Conservation (phyloP, 78 protist genomes). For the Protostelium mycophagum region DNA sequence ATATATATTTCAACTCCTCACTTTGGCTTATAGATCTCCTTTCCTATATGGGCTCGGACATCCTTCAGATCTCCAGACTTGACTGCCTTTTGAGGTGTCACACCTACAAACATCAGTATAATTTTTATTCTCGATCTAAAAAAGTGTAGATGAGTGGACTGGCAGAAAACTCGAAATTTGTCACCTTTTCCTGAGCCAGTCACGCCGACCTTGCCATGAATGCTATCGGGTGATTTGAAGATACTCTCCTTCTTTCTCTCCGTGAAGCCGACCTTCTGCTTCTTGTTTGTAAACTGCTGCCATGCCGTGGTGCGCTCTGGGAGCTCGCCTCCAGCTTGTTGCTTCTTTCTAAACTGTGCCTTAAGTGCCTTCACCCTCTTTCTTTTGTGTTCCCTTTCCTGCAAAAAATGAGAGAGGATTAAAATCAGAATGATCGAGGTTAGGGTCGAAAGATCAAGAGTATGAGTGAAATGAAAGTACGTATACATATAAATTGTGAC, state of each 20-base stretch:
- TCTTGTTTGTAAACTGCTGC: background rate
- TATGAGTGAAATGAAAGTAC: background rate
- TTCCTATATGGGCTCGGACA: no score
- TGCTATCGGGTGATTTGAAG: background rate
- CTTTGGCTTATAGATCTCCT: no score
- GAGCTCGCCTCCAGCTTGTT: background rate
- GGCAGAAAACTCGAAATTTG: no score
- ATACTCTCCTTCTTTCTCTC: background rate
- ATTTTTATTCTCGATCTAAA: no score
- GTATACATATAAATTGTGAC: no score
- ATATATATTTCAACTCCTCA: no score
- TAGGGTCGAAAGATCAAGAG: background rate
- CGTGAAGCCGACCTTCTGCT: background rate
- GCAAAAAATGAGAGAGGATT: no score
- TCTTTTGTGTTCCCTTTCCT: background rate
- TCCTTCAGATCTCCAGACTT: no score
- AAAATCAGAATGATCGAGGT: background rate
- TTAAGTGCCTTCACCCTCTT: background rate
- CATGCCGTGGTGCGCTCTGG: background rate
- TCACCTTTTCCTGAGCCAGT: background rate
- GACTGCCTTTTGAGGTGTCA: no score
- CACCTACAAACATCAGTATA: no score
- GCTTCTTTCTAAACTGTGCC: background rate
- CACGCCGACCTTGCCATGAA: background rate
- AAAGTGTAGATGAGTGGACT: no score